Percentiles rank a stretch among this genome's conserved stretches.
Evolutionary conservation across 2,329 filamentous ascomycete species (phyloP).

Genomic region (Alternaria novae-zelandiae): DNA sequence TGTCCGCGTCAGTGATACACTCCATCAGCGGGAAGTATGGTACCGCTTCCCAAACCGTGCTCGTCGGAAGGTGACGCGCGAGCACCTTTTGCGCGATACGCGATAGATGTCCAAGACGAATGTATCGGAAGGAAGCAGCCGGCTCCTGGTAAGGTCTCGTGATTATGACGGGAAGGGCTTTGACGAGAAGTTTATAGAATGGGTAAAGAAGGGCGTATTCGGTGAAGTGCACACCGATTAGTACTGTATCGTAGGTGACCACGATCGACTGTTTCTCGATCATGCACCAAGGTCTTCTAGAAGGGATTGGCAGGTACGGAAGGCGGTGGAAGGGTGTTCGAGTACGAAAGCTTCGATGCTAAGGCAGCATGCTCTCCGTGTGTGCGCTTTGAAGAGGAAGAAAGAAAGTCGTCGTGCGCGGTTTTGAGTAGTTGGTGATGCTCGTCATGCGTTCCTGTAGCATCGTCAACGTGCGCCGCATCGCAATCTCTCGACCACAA

Average conservation of each 20-base stretch:
- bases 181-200: background rate
- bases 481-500: background rate
- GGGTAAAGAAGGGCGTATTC: background rate
- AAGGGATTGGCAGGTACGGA: constrained; percentile 1
- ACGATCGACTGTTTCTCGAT: constrained; percentile 34
- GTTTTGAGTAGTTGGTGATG: background rate
- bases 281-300: constrained; percentile 17
- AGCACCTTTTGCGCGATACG: constrained; percentile 34
- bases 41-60: constrained; percentile 26
- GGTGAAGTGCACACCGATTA: background rate
- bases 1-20: background rate
- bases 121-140: constrained; percentile 32
- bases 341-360: background rate
- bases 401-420: background rate
- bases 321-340: background rate
- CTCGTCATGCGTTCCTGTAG: background rate
- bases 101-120: constrained; percentile 35
- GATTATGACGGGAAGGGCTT: background rate
- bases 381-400: background rate
- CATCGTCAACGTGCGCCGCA: background rate
- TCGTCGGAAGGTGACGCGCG: constrained; percentile 36
- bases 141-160: background rate
- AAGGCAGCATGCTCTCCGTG: background rate
- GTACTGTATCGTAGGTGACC: constrained; percentile 13
- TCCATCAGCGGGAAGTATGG: constrained; percentile 1